These are phyloP conservation scores for Phylloporus sp. DNA, from an alignment of 768 basidiomycete species.

Conservation along the genomic window DNA sequence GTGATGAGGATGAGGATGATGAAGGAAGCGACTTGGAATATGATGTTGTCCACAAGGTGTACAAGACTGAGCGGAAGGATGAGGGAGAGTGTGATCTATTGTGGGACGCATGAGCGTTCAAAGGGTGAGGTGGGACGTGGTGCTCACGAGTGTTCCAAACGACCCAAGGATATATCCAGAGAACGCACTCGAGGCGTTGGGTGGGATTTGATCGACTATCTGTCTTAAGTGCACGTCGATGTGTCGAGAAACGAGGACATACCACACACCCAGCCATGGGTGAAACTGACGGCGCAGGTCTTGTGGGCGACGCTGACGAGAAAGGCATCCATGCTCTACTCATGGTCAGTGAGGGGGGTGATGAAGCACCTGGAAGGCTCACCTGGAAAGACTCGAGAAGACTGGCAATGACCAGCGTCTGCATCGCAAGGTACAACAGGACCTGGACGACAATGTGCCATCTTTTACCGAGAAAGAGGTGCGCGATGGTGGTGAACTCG, in stretches of 20 bases:
- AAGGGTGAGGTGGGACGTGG: neutral
- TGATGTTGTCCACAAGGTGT: constrained; percentile 22
- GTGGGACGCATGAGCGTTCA: neutral
- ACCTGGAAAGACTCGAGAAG: constrained; percentile 25
- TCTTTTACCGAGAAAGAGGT: constrained; percentile 23
- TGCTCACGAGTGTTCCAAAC: constrained; percentile 19
- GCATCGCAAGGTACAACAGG: constrained; percentile 19
- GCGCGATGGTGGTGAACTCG: constrained; percentile 25
- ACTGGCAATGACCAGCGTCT: constrained; percentile 22
- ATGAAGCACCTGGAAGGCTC: neutral
- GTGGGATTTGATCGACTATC: constrained; percentile 11
- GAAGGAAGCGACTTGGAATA: constrained; percentile 23
- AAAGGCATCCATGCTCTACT: constrained; percentile 22
- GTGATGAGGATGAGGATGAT: constrained; percentile 18
- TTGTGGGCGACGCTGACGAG: constrained; percentile 23
- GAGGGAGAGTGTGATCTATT: constrained; percentile 17
- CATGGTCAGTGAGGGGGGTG: neutral
- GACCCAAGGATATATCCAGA: constrained; percentile 22
- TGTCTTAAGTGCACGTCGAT: neutral
- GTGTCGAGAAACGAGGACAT: neutral
- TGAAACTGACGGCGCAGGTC: constrained; percentile 24
- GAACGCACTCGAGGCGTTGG: constrained; percentile 11
- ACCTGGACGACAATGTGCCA: constrained; percentile 21
- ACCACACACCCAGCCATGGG: constrained; percentile 21
- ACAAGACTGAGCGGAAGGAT: constrained; percentile 24